Base-by-base conservation (phyloP, 2,329 filamentous ascomycete genomes). In the Sarocladium brachiariae region DNA sequence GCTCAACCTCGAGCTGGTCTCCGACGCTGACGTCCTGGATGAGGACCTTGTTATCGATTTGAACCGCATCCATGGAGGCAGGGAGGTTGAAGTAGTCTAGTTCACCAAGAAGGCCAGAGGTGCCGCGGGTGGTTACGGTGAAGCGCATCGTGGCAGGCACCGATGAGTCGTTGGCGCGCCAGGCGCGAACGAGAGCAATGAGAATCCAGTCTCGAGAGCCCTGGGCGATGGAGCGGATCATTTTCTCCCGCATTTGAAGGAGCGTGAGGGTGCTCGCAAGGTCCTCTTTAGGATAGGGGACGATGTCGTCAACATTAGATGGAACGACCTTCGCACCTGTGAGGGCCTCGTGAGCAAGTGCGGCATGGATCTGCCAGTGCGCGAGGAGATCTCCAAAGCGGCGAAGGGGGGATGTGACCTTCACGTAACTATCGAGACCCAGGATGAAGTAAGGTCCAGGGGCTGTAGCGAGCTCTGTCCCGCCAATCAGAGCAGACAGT, bases 361-460 rank as follows among this genome's bases (percentile, higher is more conserved):
- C 75, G 2, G 75, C 76, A 58, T 84, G 76, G 54, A 86, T 78
- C 62, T 86, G 82, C 79, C 80, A 86, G 65, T 86, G 82, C 2
- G 78, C 73, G 27, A 86, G 61, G 43, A 86, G 66, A 62, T 87
- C 83, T 4, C 70, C 65, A 63, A 76, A 86, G 38, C 83, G 76
- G 30, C 83, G 79, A n/a, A 87, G 71, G 16, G 83, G 83, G 47
- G 78, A 83, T 7, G 83, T 86, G 34, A 76, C 76, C 56, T 83
- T 84, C 52, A 77, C 69, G 62, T 86, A 84, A 66, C 78, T 76
- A 50, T 80, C 72, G 2, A 77, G 60, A 16, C 82, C 83, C 52
- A 85, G 70, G 39, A 75, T 69, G 53, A 78, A 73, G 63, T 84
- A 76, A 4, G 75, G 75, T 8, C 72, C 75, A 0, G 81, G 74